Evolutionary conservation across 352 stramenopile genomes (phyloP), one percentile per base, ranked within the genome.

Genomic region (Pythium myriotylum): DNA sequence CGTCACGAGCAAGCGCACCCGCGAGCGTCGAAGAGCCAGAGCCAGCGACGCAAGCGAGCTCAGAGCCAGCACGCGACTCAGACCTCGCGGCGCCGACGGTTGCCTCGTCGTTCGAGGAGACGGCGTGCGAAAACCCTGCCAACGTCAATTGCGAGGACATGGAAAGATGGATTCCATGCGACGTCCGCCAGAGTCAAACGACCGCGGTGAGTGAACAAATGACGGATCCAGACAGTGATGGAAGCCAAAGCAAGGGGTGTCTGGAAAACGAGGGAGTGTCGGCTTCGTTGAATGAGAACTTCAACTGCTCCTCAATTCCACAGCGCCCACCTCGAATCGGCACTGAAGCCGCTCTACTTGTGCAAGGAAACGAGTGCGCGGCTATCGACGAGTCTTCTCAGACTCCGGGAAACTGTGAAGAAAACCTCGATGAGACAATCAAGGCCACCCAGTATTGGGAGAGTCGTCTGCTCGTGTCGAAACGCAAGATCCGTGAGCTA

Each of bases 371-470:
- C 37, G 29, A 35, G 29, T 10, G 29, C 29, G 29, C 5, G 29
- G 29, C 29, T 10, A 35, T 35, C 5, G 29, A 35, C 29, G 29
- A 35, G 29, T 43, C 37, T 6, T 14, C 8, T 4, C 37, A 43
- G 13, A 17, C 5, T 20, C 37, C 37, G 37, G n/a, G 3, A 20
- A 17, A 20, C 13, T 40, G 33, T 40, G 8, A 14, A 40, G 33
- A 40, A 40, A 14, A 43, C 17, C 4, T 43, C 17, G 24, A 68
- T 4, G 16, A 2, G 1, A 40, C 26, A 20, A 47, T 46, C 10
- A 56, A 56, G 35, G 27, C 42, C 42, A 59, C 58, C 17, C 13
- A 50, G 19, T 59, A 69, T 40, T 69, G 62, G 62, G 62, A 70
- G 24, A 32, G 17, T 24, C 54, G 62, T 20, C 50, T 70, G 2